These are phyloP conservation scores for Strigomonas culicis DNA, from an alignment of 208 protist genomes.

Conservation along the genomic window DNA sequence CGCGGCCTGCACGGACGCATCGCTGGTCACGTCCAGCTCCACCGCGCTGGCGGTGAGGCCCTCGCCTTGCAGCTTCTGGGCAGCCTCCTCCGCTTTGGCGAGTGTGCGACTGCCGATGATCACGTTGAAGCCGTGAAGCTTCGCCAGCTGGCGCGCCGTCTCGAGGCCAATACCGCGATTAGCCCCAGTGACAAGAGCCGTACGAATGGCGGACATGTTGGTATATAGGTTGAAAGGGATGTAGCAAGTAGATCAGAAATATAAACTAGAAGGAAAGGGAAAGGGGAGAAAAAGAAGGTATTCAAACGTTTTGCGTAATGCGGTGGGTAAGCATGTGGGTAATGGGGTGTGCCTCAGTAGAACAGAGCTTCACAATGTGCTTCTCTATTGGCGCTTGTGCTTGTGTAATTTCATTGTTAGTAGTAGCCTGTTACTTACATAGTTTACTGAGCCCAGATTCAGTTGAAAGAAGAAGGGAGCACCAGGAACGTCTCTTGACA, in stretches of 20 bases:
- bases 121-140: constrained; percentile 45
- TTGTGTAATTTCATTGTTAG: too few relatives aligned
- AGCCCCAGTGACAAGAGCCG: constrained; percentile 62
- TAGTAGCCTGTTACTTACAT: too few relatives aligned
- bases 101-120: constrained; percentile 58
- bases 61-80: constrained; percentile 25
- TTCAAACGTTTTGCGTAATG: constrained; percentile 1
- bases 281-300: not conserved
- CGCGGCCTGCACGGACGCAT: constrained; percentile 43
- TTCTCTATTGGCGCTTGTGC: too few relatives aligned
- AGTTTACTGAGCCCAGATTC: too few relatives aligned
- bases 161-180: constrained; percentile 82
- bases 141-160: constrained; percentile 48
- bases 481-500: too few relatives aligned
- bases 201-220: not conserved
- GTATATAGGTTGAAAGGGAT: too few relatives aligned
- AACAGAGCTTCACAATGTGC: too few relatives aligned
- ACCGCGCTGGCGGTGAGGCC: constrained; percentile 37
- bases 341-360: not conserved
- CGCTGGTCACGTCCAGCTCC: constrained; percentile 40
- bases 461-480: too few relatives aligned
- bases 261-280: not conserved
- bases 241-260: too few relatives aligned
- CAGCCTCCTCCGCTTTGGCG: constrained; percentile 32
- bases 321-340: too few relatives aligned